These are phyloP conservation scores for Phytophthora fragariaefolia DNA, from an alignment of 352 stramenopile species.

Conservation along the genomic window DNA sequence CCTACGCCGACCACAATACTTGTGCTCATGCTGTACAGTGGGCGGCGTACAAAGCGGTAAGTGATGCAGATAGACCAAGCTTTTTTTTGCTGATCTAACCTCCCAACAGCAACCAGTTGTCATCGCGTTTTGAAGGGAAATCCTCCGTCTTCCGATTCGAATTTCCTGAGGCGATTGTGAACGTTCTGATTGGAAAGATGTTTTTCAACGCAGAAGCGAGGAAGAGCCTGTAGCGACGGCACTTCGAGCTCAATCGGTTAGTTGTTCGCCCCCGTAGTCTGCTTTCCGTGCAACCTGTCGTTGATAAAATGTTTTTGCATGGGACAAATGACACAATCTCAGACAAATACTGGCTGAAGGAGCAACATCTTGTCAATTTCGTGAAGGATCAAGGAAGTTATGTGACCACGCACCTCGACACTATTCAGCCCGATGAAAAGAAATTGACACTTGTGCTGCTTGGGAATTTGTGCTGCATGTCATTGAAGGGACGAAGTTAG, in stretches of 20 bases:
- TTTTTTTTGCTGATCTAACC: not conserved
- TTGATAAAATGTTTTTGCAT: not conserved
- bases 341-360: not conserved
- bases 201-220: too few relatives aligned
- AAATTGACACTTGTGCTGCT: not conserved
- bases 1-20: not conserved
- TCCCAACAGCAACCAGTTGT: not conserved
- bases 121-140: not conserved
- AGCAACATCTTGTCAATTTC: not conserved
- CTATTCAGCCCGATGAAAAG: too few relatives aligned
- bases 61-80: not conserved
- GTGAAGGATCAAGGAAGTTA: not conserved
- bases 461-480: not conserved
- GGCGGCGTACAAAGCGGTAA: not conserved
- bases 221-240: too few relatives aligned
- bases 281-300: not conserved
- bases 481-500: not conserved
- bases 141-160: not conserved
- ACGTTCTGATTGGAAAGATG: too few relatives aligned
- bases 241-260: not conserved
- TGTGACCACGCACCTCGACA: too few relatives aligned
- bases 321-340: not conserved
- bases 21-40: not conserved
- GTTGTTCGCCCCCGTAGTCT: not conserved
- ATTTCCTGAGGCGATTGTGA: not conserved